Evolutionary conservation across 2,329 filamentous ascomycete genomes (phyloP).

Genomic region (Endoconidiophora polonica): DNA sequence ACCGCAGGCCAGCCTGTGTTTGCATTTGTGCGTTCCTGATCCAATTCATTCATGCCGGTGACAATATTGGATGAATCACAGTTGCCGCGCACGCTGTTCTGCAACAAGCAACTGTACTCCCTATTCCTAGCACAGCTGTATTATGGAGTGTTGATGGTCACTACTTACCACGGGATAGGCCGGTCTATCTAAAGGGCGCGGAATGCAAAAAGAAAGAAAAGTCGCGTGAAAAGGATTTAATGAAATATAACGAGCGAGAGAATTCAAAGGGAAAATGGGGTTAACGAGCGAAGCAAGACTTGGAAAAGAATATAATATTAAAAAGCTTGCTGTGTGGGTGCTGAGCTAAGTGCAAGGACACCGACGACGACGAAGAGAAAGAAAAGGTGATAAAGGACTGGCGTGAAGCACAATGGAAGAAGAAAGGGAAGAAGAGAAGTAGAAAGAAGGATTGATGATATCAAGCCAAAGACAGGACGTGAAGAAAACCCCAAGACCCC

Average conservation of each 20-base stretch:
- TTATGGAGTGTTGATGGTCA: not conserved
- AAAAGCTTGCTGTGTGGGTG: conserved; percentile 6
- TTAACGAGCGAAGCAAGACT: conserved; percentile 12
- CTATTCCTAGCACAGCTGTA: not conserved
- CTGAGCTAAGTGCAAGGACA: conserved; percentile 6
- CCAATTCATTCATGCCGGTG: not conserved
- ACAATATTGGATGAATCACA: too few species aligned
- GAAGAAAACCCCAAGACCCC: not conserved
- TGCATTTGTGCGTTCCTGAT: not conserved
- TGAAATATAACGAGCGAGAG: not conserved
- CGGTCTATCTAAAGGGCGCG: not conserved
- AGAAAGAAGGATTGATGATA: conserved; percentile 10
- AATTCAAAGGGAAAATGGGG: conserved; percentile 3
- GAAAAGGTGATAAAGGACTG: not conserved
- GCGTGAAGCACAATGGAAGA: conserved; percentile 3
- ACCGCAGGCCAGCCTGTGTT: not conserved
- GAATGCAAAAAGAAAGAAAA: not conserved
- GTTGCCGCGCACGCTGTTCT: not conserved
- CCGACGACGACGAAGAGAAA: conserved; percentile 9
- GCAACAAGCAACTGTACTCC: not conserved
- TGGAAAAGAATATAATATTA: conserved; percentile 11
- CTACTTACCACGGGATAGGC: conserved; percentile 4
- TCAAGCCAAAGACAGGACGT: not conserved
- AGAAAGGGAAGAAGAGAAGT: conserved; percentile 4
- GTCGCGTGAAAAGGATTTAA: not conserved